A percentile compares a stretch with the other conserved stretches of the same genome.
These are phyloP conservation scores for Pseudogymnoascus sp. DNA, from an alignment of 2,329 filamentous ascomycete genomes.

Conservation along the genomic window DNA sequence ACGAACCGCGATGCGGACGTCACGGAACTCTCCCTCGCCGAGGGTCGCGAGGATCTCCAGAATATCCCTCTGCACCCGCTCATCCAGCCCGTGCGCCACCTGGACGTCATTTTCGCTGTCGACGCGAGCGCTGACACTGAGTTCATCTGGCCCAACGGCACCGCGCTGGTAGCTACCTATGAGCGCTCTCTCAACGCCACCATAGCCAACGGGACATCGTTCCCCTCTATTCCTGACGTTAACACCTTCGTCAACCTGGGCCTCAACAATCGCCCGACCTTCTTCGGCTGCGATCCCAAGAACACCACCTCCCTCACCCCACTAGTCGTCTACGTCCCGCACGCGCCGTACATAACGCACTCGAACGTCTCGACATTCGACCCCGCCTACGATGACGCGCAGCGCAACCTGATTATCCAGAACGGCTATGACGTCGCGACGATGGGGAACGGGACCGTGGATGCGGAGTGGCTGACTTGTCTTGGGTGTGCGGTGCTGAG, in stretches of 20 bases:
- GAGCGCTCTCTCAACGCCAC: constrained; percentile 52
- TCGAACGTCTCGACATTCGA: constrained; percentile 79
- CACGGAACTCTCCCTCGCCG: constrained; percentile 61
- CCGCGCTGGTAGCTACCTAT: constrained; percentile 67
- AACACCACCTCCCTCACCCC: constrained; percentile 56
- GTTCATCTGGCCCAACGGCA: constrained; percentile 70
- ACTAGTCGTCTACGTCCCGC: constrained; percentile 81
- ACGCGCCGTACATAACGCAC: constrained; percentile 67
- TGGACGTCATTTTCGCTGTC: constrained; percentile 77
- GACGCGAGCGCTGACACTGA: constrained; percentile 70
- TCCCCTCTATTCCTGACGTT: constrained; percentile 64
- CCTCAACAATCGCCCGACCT: constrained; percentile 66
- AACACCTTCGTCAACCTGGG: constrained; percentile 76
- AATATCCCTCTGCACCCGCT: constrained; percentile 75
- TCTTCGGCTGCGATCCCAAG: constrained; percentile 69
- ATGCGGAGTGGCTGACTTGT: constrained; percentile 71
- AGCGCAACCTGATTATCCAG: constrained; percentile 73
- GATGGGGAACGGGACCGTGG: constrained; percentile 70
- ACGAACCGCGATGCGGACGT: constrained; percentile 51
- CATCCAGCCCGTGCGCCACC: constrained; percentile 62
- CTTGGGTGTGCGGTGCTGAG: constrained; percentile 81
- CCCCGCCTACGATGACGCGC: constrained; percentile 51
- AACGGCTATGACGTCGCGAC: constrained; percentile 85
- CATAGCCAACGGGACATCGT: constrained; percentile 61
- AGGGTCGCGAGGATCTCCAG: constrained; percentile 71